These are phyloP conservation scores for Ascochyta lentis DNA, from an alignment of 2,329 filamentous ascomycete species.

Conservation along the genomic window DNA sequence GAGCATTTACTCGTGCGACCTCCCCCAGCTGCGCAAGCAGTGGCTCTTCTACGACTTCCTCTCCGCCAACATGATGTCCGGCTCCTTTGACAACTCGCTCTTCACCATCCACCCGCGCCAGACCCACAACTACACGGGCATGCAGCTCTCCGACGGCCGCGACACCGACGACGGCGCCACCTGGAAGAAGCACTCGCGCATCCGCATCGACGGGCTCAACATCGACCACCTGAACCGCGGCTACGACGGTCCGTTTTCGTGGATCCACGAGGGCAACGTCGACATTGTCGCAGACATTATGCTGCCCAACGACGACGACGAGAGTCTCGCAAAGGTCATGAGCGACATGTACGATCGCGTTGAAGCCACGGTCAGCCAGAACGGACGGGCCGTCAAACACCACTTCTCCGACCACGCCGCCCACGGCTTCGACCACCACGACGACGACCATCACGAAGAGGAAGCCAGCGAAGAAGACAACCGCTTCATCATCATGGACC, in stretches of 20 bases:
- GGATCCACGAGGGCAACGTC: constrained; percentile 97
- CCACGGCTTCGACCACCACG: constrained; percentile 37
- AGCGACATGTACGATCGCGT: constrained; percentile 96
- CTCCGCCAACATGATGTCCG: constrained; percentile 93
- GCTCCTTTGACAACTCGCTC: constrained; percentile 91
- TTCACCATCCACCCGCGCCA: constrained; percentile 97
- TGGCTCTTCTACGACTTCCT: constrained; percentile 99
- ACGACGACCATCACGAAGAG: constrained; percentile 22
- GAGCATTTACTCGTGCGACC: constrained; percentile 94
- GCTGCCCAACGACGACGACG: constrained; percentile 86
- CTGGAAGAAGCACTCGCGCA: constrained; percentile 95
- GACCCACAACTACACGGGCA: constrained; percentile 77
- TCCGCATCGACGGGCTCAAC: constrained; percentile 90
- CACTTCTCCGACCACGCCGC: constrained; percentile 46
- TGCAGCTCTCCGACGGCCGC: constrained; percentile 62
- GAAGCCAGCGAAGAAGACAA: constrained; percentile 61
- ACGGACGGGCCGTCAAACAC: constrained; percentile 61
- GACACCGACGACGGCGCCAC: constrained; percentile 69
- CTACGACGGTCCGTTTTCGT: constrained; percentile 91
- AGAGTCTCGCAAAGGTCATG: constrained; percentile 91
- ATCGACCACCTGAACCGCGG: constrained; percentile 96
- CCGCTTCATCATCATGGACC: constrained; percentile 88
- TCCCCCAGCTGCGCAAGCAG: constrained; percentile 90
- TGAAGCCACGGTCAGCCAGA: constrained; percentile 87
- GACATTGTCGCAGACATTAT: constrained; percentile 96